Conservation (phyloP, 495 filamentous ascomycete genomes). For the Podospora comata region DNA sequence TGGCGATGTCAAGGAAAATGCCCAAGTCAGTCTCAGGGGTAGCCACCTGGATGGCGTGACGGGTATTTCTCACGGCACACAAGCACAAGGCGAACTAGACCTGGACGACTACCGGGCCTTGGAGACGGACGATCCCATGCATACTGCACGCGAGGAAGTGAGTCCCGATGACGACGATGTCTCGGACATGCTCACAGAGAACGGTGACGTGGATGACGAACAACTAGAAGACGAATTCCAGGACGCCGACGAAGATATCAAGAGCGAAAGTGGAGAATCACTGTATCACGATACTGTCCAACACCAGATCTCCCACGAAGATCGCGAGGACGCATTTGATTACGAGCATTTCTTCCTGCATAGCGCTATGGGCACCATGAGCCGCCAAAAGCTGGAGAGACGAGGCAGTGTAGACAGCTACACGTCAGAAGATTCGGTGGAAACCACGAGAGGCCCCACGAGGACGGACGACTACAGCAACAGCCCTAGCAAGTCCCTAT, state of each 20-base stretch:
- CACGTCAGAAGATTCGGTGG: slow-evolving; percentile 67
- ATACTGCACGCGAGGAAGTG: background rate
- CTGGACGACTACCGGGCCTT: background rate
- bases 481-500: background rate
- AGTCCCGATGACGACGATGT: slow-evolving; percentile 25
- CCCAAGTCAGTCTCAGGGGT: background rate
- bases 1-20: slow-evolving; percentile 18
- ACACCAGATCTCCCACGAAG: slow-evolving; percentile 68
- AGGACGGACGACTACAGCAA: slow-evolving; percentile 10
- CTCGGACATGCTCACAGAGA: slow-evolving; percentile 40
- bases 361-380: slow-evolving; percentile 75
- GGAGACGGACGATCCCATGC: background rate
- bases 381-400: slow-evolving; percentile 42
- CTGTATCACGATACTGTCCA: slow-evolving; percentile 56
- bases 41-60: slow-evolving; percentile 22
- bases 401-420: slow-evolving; percentile 54
- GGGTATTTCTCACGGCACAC: slow-evolving; percentile 18
- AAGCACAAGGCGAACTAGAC: slow-evolving; percentile 10
- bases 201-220: slow-evolving; percentile 28
- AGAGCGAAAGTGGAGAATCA: slow-evolving; percentile 52
- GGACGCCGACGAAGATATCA: slow-evolving; percentile 33
- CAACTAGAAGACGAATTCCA: slow-evolving; percentile 24
- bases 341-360: slow-evolving; percentile 95
- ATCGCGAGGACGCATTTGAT: slow-evolving; percentile 94
- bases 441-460: slow-evolving; percentile 63